Base-by-base conservation (phyloP, 2,329 filamentous ascomycete species). In the Teratosphaeria destructans region DNA sequence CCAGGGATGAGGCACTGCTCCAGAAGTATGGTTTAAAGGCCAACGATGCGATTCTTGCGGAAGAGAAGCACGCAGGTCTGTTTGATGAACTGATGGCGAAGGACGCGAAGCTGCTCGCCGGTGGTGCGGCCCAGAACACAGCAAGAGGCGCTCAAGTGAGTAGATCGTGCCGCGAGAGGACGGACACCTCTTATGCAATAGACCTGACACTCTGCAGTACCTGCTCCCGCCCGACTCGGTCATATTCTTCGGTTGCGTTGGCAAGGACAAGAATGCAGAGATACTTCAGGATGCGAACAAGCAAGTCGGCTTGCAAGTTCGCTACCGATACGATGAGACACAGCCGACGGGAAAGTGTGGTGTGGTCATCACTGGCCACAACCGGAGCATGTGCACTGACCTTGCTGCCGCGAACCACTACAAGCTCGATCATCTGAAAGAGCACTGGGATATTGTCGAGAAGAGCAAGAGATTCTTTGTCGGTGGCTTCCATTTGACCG, bases 331-430 rank as follows among this genome's bases (percentile, higher is more conserved):
- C 72, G 93, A 97, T 74, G 83, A 89, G 69, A 82, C 84, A 73
- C 81, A 87, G 68, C 87, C 90, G 65, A 99, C 94, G 39, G 94
- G 94, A 69, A 90, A 92, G 71, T 99, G 94, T 76, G 94, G 90
- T 76, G 94, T 94, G 66, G 84, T 99, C 75, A 96, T 99, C 77
- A 99, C 93, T 43, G 94, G 91, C 73, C 90, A 96, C 82, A 87
- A 97, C 85, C 87, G 94, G 71, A 91, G 86, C 74, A 87, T 99
- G 81, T 89, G 88, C 81, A 99, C 94, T 63, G 91, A 97, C 72
- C 87, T 99, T 60, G 94, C 88, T 63, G 94, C 94, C 63, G 94
- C 94, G 68, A 99, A 99, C 81, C 88, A 91, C 81, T 99, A 99
- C 81, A 93, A 93, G 77, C 75, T 96, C 57, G 90, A 94, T 64